A percentile compares a stretch with the other conserved stretches of the same genome.
Conservation (phyloP, 495 filamentous ascomycete species). For the Neurospora sp. region DNA sequence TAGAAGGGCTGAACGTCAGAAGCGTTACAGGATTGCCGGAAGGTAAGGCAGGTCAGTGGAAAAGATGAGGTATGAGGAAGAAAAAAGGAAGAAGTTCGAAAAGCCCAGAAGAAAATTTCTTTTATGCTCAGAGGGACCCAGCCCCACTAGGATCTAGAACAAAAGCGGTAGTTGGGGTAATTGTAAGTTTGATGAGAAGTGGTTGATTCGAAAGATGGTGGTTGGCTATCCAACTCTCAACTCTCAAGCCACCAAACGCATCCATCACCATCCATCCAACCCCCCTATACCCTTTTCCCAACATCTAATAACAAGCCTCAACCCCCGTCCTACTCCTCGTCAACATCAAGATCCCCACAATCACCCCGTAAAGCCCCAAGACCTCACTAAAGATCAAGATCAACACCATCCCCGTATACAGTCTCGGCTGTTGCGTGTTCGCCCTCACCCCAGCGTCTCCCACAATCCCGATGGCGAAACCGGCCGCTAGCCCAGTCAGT, state of each 20-base stretch:
- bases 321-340: conserved; percentile 26
- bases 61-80: not conserved
- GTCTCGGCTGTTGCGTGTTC: conserved; percentile 76
- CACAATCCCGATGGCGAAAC: conserved; percentile 93
- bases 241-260: not conserved
- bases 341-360: conserved; percentile 34
- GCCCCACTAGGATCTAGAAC: not conserved
- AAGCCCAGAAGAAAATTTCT: not conserved
- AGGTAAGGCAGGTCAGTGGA: not conserved
- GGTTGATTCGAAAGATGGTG: not conserved
- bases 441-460: conserved; percentile 82
- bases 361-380: conserved; percentile 52
- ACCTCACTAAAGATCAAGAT: conserved; percentile 94
- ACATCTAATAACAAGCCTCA: conserved; percentile 20
- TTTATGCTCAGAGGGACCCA: not conserved
- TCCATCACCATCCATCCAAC: not conserved
- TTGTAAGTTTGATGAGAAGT: not conserved
- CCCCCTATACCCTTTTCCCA: not conserved
- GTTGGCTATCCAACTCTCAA: not conserved
- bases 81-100: not conserved
- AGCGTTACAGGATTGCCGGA: not conserved
- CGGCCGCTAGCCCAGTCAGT: conserved; percentile 91
- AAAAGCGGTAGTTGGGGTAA: not conserved
- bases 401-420: conserved; percentile 91
- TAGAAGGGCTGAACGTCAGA: not conserved